phyloP scores from a whole-genome alignment of 352 stramenopile species.

The Globisporangium alternatum region DNA sequence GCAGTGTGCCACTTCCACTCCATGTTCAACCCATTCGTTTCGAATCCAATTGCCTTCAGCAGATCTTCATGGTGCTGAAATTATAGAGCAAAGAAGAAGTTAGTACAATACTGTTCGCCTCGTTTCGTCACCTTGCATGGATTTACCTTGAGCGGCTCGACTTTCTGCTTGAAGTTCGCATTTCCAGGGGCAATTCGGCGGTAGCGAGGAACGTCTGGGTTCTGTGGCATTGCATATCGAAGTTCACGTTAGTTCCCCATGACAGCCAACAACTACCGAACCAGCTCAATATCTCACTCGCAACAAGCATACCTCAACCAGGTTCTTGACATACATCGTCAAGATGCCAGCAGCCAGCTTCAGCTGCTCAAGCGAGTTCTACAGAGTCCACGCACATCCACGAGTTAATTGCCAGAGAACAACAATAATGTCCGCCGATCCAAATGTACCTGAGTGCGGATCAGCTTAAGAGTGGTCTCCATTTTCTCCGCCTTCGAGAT shows the following conservation, averaged over 20 bases:
- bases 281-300: too few species aligned
- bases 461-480: slow-evolving; percentile 41
- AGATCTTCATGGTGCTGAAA: slow-evolving; percentile 69
- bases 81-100: not conserved
- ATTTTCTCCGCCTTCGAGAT: slow-evolving; percentile 42
- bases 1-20: slow-evolving; percentile 82
- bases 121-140: not conserved
- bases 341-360: slow-evolving; percentile 68
- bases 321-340: slow-evolving; percentile 87
- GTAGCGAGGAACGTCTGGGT: slow-evolving; percentile 79
- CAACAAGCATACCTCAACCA: slow-evolving; percentile 56
- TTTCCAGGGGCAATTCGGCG: slow-evolving; percentile 74
- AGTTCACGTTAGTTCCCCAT: not conserved
- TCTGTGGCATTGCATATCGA: slow-evolving; percentile 26
- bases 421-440: not conserved
- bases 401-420: not conserved
- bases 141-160: slow-evolving; percentile 72
- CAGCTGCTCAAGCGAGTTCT: slow-evolving; percentile 75
- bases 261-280: not conserved
- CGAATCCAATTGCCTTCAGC: slow-evolving; percentile 76
- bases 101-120: not conserved
- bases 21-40: slow-evolving; percentile 70
- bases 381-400: slow-evolving; percentile 6
- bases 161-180: slow-evolving; percentile 85
- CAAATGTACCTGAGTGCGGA: slow-evolving; percentile 43